These are phyloP conservation scores for Elsinoe batatas DNA, from an alignment of 2,329 filamentous ascomycete species.

Conservation along the genomic window DNA sequence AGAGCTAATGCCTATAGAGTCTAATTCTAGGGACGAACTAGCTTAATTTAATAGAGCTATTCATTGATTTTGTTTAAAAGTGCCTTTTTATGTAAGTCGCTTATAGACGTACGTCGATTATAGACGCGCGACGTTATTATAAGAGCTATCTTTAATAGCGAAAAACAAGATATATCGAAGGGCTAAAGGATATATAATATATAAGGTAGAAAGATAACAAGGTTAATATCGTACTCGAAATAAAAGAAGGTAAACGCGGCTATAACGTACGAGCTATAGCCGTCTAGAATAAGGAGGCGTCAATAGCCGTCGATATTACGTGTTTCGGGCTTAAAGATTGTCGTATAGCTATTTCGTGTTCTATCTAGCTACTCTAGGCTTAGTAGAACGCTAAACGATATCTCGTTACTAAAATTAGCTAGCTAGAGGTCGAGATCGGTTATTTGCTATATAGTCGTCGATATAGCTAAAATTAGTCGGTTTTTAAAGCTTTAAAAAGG, in stretches of 20 bases:
- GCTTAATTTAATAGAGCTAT: background rate
- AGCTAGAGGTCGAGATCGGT: too few relatives aligned
- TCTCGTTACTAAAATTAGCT: too few relatives aligned
- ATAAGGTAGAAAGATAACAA: conserved; percentile 1
- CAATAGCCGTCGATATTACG: background rate
- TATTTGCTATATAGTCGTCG: too few relatives aligned
- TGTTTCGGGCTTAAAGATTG: background rate
- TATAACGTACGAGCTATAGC: background rate
- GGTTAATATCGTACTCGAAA: conserved; percentile 1
- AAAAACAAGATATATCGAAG: background rate
- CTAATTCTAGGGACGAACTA: background rate
- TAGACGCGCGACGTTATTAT: background rate
- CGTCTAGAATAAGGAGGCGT: background rate
- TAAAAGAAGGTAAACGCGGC: conserved; percentile 2
- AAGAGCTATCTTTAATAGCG: background rate
- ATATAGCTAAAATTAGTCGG: too few relatives aligned
- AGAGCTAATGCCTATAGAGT: too few relatives aligned
- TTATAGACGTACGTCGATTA: background rate
- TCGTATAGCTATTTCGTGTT: too few relatives aligned
- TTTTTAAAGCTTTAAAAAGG: too few relatives aligned
- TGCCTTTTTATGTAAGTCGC: background rate
- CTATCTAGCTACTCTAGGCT: background rate
- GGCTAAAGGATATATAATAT: conserved; percentile 4
- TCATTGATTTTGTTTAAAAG: background rate
- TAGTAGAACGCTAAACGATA: too few relatives aligned